Evolutionary conservation across 176 grass and related monocot genomes (phyloP).

Genomic region (Eragrostis curvula): DNA sequence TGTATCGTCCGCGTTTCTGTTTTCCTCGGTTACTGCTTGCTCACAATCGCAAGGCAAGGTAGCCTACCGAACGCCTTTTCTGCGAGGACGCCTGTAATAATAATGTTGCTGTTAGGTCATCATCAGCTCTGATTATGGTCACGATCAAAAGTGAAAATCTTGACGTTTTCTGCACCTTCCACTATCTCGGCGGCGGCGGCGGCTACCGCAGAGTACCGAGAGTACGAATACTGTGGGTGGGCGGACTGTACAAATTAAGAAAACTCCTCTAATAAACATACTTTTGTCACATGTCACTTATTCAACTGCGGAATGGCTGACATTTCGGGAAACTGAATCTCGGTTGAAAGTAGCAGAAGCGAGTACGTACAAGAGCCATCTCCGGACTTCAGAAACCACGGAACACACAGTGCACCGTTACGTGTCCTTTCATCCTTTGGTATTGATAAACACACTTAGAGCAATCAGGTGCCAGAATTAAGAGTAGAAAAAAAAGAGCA

Average conservation of each 20-base stretch:
- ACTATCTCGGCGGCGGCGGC: background rate
- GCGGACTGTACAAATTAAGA: background rate
- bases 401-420: no score
- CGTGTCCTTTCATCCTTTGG: no score
- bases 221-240: background rate
- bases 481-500: no score
- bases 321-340: background rate
- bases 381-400: background rate
- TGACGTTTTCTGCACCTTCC: constrained; percentile 14
- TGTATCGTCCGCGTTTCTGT: no score
- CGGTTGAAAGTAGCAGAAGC: background rate
- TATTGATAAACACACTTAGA: no score
- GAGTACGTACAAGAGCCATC: background rate
- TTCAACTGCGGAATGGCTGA: no score
- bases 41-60: no score
- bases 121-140: background rate
- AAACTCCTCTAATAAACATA: no score
- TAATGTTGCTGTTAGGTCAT: background rate
- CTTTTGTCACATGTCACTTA: no score
- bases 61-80: background rate
- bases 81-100: background rate
- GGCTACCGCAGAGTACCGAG: background rate
- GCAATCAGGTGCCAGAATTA: no score
- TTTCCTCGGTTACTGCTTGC: no score
- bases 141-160: background rate